Conservation (phyloP, 306 rosid genomes). For the Arachis hypogaea region DNA sequence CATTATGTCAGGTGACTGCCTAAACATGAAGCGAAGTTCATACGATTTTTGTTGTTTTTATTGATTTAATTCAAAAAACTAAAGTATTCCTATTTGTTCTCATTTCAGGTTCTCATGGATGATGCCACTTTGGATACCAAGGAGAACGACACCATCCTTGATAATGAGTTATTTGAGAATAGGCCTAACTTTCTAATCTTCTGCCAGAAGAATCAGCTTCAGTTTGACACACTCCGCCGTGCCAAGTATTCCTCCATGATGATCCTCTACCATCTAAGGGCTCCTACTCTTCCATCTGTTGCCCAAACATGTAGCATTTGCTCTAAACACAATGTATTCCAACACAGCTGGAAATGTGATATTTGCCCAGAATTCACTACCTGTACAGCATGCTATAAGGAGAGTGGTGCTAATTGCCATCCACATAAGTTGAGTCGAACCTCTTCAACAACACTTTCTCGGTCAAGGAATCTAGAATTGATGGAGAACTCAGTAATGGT, state of each 20-base stretch:
- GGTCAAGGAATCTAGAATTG: conserved; percentile 13
- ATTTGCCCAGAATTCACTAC: conserved; percentile 46
- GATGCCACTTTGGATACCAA: conserved; percentile 48
- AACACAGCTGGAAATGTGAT: conserved; percentile 50
- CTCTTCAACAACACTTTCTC: conserved; percentile 10
- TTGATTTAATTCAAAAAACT: conserved; percentile 8
- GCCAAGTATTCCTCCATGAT: conserved; percentile 74
- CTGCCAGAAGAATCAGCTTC: conserved; percentile 54
- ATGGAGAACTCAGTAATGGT: conserved; percentile 10
- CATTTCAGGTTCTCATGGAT: conserved; percentile 47
- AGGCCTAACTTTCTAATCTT: conserved; percentile 52
- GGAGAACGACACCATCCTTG: conserved; percentile 50
- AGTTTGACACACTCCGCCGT: conserved; percentile 65
- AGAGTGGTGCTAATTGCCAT: conserved; percentile 48
- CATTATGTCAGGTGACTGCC: conserved; percentile 48
- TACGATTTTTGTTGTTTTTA: neutral
- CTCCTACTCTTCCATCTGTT: conserved; percentile 10
- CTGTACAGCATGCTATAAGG: conserved; percentile 51
- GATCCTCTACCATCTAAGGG: conserved; percentile 52
- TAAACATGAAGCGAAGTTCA: conserved; percentile 21
- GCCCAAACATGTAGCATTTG: conserved; percentile 50
- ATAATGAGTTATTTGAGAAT: conserved; percentile 45
- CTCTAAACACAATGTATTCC: conserved; percentile 31
- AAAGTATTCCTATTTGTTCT: conserved; percentile 16
- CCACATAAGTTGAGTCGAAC: conserved; percentile 47